Evolutionary conservation across 2,329 filamentous ascomycete species (phyloP), one percentile per base, ranked within the genome.

Genomic region (Fusarium sarcochroum): DNA sequence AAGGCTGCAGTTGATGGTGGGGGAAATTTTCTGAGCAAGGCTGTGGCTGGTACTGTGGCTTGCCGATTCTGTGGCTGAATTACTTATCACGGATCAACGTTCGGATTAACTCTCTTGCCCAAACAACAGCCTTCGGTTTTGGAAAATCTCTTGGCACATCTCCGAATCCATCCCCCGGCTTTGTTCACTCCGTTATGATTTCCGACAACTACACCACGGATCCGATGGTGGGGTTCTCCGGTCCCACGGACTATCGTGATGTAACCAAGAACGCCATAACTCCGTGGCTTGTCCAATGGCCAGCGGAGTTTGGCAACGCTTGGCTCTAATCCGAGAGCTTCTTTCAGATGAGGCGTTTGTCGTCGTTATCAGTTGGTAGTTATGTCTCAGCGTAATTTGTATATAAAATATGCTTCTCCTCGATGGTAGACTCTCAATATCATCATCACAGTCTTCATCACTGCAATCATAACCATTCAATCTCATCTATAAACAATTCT

Each of bases 41-140:
- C 45, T 66, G 70, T 71, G 72, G 74, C 72, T 72, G 58, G 20
- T 34, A 21, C 1, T 71, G 72, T 74, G 74, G 73, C 70, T 64
- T 13, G 6, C 1, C 6, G 3, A 6, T n/a, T 59, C 41, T 46
- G n/a, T 49, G 7, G 40, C 21, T 25, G 6, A 7, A 15, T 8
- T 13, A 9, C 27, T 30, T 30, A 30, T 30, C 27, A 30, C 67
- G 71, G 71, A 71, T 58, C 30, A 73, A 61, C 6, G 14, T 2
- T 50, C 72, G 72, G 72, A 73, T 63, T 42, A 73, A 71, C 14
- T 34, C 6, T 3, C 1, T 1, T 0, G 5, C 3, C 69, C 60
- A 72, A 66, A 59, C 20, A 34, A 23, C 3, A 8, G 1, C 3
- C 3, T 18, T 69, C 72, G 72, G 70, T 27, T 63, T 73, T 71